phyloP scores from a whole-genome alignment of 139 green algal genomes.

The Tetraselmis chui region DNA sequence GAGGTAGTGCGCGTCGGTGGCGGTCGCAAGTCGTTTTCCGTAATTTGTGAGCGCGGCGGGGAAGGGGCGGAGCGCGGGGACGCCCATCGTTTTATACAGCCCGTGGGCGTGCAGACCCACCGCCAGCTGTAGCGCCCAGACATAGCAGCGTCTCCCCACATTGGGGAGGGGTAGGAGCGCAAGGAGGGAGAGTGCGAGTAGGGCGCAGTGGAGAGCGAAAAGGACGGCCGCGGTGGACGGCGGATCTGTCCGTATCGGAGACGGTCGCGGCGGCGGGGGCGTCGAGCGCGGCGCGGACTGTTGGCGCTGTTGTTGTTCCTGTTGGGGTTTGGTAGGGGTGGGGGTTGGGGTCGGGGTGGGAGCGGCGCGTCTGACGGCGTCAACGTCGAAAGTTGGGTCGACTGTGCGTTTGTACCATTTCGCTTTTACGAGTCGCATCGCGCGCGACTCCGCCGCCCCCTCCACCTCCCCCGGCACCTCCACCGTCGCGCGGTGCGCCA shows the following conservation, averaged over 20 bases:
- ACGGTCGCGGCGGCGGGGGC: too few relatives aligned
- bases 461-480: not conserved
- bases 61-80: not conserved
- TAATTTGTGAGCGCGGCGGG: not conserved
- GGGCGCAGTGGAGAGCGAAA: not conserved
- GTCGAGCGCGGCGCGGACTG: not conserved
- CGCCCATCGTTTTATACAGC: not conserved
- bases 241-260: not conserved
- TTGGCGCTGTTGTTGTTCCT: too few relatives aligned
- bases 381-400: not conserved
- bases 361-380: not conserved
- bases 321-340: not conserved
- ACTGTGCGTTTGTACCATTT: not conserved
- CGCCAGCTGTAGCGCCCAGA: not conserved
- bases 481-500: not conserved
- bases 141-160: not conserved
- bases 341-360: not conserved
- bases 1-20: not conserved
- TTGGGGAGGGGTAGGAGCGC: not conserved
- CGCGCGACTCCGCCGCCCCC: not conserved
- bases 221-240: not conserved
- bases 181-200: not conserved
- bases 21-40: not conserved
- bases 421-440: not conserved
- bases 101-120: not conserved